These are phyloP conservation scores for Alternaria triticimaculans DNA, from an alignment of 2,329 filamentous ascomycete species.

Conservation along the genomic window DNA sequence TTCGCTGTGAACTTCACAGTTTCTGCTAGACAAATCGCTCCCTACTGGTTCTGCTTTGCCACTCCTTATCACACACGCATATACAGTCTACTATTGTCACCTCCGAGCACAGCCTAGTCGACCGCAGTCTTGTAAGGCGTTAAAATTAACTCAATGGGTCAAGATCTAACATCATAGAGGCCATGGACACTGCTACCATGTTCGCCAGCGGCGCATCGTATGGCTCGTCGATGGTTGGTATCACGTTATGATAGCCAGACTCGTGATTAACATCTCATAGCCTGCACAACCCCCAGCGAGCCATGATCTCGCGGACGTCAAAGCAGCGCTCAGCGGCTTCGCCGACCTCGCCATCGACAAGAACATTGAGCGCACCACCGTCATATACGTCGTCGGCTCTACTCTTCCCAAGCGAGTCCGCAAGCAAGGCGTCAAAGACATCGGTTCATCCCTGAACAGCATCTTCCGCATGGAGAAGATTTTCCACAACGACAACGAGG, in stretches of 20 bases:
- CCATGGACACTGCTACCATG: neutral
- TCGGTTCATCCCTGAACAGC: neutral
- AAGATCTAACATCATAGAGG: neutral
- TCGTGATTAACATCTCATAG: neutral
- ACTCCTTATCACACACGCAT: neutral
- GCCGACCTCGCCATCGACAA: neutral
- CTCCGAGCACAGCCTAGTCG: neutral
- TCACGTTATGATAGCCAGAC: fast-evolving
- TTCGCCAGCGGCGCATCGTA: neutral
- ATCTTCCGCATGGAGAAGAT: neutral
- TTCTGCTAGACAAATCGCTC: neutral
- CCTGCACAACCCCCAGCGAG: neutral
- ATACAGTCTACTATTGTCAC: neutral
- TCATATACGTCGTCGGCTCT: neutral
- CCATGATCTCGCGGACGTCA: neutral
- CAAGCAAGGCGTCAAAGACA: neutral
- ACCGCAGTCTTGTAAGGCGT: neutral
- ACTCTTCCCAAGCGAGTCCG: neutral
- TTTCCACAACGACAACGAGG: neutral
- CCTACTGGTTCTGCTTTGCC: neutral
- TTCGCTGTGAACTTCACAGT: neutral
- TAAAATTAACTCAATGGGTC: neutral
- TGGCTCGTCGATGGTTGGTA: neutral
- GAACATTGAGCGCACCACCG: neutral
- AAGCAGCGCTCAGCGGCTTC: neutral